Evolutionary conservation across 2,329 filamentous ascomycete genomes (phyloP).

Genomic region (Mariannaea elegans): DNA sequence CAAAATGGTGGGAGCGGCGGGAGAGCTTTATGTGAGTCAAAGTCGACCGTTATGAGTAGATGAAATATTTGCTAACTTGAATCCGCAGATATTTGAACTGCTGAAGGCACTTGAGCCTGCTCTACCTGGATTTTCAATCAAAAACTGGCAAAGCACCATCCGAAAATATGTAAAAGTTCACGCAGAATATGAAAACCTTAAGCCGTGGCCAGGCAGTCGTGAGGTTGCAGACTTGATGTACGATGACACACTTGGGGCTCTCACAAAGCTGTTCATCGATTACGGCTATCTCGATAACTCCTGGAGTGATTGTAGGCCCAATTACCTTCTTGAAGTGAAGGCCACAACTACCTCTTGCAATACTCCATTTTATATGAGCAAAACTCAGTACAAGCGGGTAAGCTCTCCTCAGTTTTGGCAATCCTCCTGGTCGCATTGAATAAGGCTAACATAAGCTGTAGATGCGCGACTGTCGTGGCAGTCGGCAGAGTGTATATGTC

Average conservation of each 20-base stretch:
- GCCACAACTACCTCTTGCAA: constrained; percentile 49
- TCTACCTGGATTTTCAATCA: constrained; percentile 44
- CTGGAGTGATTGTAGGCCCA: constrained; percentile 39
- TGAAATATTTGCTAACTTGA: background rate
- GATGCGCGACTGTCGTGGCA: background rate
- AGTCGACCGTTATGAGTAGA: background rate
- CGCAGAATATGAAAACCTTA: constrained; percentile 50
- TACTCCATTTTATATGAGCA: constrained; percentile 56
- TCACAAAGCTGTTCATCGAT: constrained; percentile 47
- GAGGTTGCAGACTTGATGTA: constrained; percentile 59
- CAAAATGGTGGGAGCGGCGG: constrained; percentile 14
- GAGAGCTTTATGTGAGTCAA: constrained; percentile 18
- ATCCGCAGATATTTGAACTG: constrained; percentile 50
- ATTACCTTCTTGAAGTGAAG: constrained; percentile 61
- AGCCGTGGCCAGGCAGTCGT: constrained; percentile 44
- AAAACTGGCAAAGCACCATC: constrained; percentile 59
- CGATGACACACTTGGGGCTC: constrained; percentile 41
- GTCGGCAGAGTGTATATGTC: background rate
- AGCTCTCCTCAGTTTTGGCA: constrained; percentile 22
- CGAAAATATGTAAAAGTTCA: constrained; percentile 49
- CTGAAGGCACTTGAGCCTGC: constrained; percentile 38
- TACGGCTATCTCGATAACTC: constrained; percentile 39
- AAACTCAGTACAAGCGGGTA: constrained; percentile 51
- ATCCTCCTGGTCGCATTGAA: no score
- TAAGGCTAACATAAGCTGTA: background rate